Conservation (phyloP, 2,329 filamentous ascomycete genomes). For the Verticillium nonalfalfae region DNA sequence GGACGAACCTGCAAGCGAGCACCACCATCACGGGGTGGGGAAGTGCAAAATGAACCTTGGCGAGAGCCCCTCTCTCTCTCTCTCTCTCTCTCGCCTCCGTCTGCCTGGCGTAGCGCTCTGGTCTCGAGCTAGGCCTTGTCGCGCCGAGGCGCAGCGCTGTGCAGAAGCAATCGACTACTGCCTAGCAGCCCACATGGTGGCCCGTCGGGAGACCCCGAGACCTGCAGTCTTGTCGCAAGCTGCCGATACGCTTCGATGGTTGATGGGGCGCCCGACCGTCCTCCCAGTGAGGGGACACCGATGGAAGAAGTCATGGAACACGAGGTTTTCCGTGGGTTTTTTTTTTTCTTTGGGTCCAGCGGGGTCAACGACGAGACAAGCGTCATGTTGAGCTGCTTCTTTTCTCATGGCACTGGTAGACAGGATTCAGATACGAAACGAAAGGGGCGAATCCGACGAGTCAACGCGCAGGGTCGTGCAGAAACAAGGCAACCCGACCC, state of each 20-base stretch:
- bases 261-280: not conserved
- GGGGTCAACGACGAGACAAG: not conserved
- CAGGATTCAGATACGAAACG: not conserved
- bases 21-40: too few species aligned
- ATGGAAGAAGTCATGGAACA: not conserved
- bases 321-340: not conserved
- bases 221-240: not conserved
- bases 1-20: too few species aligned
- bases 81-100: too few species aligned
- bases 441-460: not conserved
- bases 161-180: not conserved
- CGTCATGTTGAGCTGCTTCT: too few species aligned
- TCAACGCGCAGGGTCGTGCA: not conserved
- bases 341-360: too few species aligned
- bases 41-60: too few species aligned
- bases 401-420: too few species aligned
- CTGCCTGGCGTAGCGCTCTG: not conserved
- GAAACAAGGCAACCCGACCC: too few species aligned
- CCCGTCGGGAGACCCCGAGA: not conserved
- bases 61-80: too few species aligned
- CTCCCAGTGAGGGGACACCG: not conserved
- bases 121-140: too few species aligned
- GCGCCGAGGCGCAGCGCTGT: not conserved
- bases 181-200: not conserved
- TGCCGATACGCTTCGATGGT: not conserved